Conservation (phyloP, 106 monocot species). For the Acorus calamus region DNA sequence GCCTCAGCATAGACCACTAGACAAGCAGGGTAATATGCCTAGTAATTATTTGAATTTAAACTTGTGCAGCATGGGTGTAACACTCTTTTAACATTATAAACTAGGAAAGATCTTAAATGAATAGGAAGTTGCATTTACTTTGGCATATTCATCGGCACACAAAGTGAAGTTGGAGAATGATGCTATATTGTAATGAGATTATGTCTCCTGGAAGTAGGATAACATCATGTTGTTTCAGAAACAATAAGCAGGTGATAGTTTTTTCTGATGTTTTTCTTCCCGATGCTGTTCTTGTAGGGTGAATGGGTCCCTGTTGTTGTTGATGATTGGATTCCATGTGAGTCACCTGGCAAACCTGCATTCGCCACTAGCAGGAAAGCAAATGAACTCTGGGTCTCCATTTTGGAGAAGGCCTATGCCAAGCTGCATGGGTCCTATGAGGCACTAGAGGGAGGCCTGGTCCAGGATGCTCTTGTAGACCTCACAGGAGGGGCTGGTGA, state of each 20-base stretch:
- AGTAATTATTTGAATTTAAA: too few species aligned
- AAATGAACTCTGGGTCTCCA: constrained; percentile 96
- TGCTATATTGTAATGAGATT: too few species aligned
- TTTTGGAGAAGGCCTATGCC: constrained; percentile 97
- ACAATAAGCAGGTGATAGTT: background rate
- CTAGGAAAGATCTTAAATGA: too few species aligned
- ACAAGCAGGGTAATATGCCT: too few species aligned
- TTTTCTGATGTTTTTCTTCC: background rate
- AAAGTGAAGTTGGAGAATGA: too few species aligned
- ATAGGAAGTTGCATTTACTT: too few species aligned
- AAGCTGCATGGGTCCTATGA: constrained; percentile 98
- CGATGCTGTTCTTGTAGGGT: constrained; percentile 37
- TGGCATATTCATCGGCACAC: too few species aligned
- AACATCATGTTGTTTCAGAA: too few species aligned
- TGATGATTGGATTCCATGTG: constrained; percentile 99
- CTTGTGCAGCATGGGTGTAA: too few species aligned
- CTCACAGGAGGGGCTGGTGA: constrained; percentile 98
- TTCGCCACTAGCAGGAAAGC: constrained; percentile 91
- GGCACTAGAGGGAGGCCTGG: constrained; percentile 95
- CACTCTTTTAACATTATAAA: too few species aligned
- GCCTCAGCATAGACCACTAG: too few species aligned
- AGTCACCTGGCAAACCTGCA: constrained; percentile 85
- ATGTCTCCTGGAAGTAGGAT: too few species aligned
- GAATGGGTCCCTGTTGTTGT: constrained; percentile 97
- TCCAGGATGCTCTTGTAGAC: constrained; percentile 99